Conservation (phyloP, 495 filamentous ascomycete species). For the Penicillium malachiteum region DNA sequence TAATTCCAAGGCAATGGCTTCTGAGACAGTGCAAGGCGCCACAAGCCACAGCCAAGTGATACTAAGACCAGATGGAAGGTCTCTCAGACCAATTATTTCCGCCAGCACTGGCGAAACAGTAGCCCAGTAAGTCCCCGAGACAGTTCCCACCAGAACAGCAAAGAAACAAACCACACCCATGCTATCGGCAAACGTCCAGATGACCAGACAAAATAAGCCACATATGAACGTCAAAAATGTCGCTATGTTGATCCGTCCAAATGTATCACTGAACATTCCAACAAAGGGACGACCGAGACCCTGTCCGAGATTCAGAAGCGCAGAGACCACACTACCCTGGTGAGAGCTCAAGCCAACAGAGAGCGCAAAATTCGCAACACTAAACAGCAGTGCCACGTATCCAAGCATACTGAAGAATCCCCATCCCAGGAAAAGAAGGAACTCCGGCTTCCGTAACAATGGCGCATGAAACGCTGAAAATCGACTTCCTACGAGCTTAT, state of each 20-base stretch:
- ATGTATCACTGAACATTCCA: conserved; percentile 68
- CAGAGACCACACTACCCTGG: conserved; percentile 69
- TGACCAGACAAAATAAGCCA: conserved; percentile 63
- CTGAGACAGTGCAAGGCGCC: conserved; percentile 70
- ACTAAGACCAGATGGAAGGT: conserved; percentile 69
- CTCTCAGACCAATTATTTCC: conserved; percentile 72
- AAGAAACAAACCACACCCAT: conserved; percentile 71
- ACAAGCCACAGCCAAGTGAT: conserved; percentile 76
- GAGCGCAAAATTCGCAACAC: conserved; percentile 68
- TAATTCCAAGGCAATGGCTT: conserved; percentile 72
- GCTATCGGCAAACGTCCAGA: conserved; percentile 70
- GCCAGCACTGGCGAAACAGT: conserved; percentile 67
- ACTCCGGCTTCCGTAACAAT: conserved; percentile 60
- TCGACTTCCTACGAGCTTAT: conserved; percentile 62
- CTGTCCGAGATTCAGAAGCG: conserved; percentile 71
- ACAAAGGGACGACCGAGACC: conserved; percentile 69
- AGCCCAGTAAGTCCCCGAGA: conserved; percentile 74
- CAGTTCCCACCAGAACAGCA: conserved; percentile 64
- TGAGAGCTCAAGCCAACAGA: conserved; percentile 63
- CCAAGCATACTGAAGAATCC: conserved; percentile 70
- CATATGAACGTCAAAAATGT: conserved; percentile 61
- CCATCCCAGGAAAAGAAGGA: conserved; percentile 65
- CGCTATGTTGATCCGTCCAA: conserved; percentile 74
- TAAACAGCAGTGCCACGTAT: conserved; percentile 76
- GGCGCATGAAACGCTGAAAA: conserved; percentile 62